Base-by-base conservation (phyloP, 1,139 yeast species). In the Debaryomyces udenii region DNA sequence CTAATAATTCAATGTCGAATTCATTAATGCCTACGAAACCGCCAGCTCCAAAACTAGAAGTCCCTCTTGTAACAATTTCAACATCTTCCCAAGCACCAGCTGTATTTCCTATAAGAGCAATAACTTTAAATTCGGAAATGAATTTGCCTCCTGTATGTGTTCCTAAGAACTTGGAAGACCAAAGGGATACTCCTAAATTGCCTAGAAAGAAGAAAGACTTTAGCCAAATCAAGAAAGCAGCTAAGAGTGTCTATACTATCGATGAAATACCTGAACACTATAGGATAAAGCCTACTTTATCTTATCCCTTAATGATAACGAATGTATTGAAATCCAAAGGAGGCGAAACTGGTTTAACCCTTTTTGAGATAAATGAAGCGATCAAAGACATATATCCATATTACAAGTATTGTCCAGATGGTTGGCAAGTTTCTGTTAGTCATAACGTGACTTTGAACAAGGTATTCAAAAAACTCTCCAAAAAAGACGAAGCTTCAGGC, bases 351-450 rank as follows among this genome's bases (percentile, higher is more conserved):
- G 96, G 96, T 13, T 78, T 89, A 77, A 85, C 96, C 0, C 66
- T 93, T 37, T 81, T 88, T 9, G 97, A 90, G 50, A 88, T 93
- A 34, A 85, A 88, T 59, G 87, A 86, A 41, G 88, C 90, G 1
- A 88, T 93, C 39, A 86, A 86, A 57, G 96, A 88, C 31, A 66
- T 86, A 9, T 91, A 86, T 61, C 99, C 98, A 1, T 93, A 87
- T 63, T 93, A 88, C 64, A 80, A 84, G 56, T 93, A 88, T 64
- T 90, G 97, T 56, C 90, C 95, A 1, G 96, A 90, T 61, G 98
- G 98, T 2, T 93, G 99, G 99, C 99, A 93, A 65, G 84, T 88
- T 56, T 80, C 95, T 1, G 95, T 93, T 11, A 78, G 94, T 36
- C 99, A 93, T 64, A 90, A 89, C 54, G 72, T 93, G 32, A 85